Percentiles rank a stretch among this genome's conserved stretches.
phyloP scores from a whole-genome alignment of 2,329 filamentous ascomycete species.

The Aspergillus sp. region DNA sequence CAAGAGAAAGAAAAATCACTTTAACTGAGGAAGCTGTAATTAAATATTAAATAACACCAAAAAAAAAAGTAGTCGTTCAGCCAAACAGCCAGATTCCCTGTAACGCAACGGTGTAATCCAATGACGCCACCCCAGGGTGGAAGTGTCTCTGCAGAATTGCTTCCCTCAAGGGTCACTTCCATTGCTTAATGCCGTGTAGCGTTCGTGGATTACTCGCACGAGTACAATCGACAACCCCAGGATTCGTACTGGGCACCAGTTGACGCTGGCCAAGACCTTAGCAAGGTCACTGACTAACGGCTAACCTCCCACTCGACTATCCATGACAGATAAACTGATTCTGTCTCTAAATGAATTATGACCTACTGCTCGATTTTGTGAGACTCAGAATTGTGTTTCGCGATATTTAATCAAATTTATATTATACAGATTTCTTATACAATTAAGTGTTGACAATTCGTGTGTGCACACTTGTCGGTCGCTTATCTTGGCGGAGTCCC shows the following conservation, averaged over 20 bases:
- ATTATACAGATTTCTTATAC: too few relatives aligned
- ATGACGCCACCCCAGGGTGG: conserved; percentile 55
- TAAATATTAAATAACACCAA: neutral
- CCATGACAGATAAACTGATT: conserved; percentile 37
- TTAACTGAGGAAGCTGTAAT: too few relatives aligned
- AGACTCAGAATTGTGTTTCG: too few relatives aligned
- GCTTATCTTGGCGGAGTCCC: too few relatives aligned
- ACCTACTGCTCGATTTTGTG: neutral
- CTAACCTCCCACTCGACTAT: conserved; percentile 42
- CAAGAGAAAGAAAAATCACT: too few relatives aligned
- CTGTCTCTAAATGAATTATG: neutral
- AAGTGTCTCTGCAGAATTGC: conserved; percentile 59
- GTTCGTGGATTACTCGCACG: conserved; percentile 56
- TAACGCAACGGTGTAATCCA: conserved; percentile 52
- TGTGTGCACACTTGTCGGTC: too few relatives aligned
- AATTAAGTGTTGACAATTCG: too few relatives aligned
- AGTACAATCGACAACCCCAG: conserved; percentile 53
- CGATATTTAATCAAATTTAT: too few relatives aligned
- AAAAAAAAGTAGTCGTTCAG: conserved; percentile 37
- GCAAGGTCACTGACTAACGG: conserved; percentile 40
- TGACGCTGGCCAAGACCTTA: conserved; percentile 35
- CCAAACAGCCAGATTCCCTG: conserved; percentile 37
- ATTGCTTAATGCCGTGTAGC: conserved; percentile 55
- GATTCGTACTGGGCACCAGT: conserved; percentile 57
- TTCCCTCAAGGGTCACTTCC: conserved; percentile 57